Evolutionary conservation across 805 yeast genomes (phyloP), one percentile per base, ranked within the genome.

Genomic region (Ogataea kodamae): DNA sequence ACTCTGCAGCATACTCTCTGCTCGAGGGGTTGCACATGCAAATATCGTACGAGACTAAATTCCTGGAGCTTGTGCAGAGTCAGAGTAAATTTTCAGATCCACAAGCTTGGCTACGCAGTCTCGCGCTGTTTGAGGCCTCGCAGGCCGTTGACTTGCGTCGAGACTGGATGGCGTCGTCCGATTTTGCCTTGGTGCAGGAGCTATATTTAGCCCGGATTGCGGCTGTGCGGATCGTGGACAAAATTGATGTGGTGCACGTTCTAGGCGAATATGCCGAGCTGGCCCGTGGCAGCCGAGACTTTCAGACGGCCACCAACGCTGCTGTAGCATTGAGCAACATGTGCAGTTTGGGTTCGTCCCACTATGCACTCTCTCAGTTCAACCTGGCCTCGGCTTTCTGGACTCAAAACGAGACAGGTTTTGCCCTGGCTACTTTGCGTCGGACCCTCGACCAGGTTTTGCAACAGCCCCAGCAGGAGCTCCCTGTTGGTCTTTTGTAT

Each of bases 361-460:
- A 23, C 5, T 28, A 10, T 14, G 28, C 19, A 21, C n/a, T 23
- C n/a, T 28, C 73, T 0, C 59, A 60, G 29, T 66, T 65, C 43
- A 76, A 76, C 26, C 53, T 75, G 0, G 86, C 95, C 0, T 56
- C 63, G 5, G 70, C 82, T 0, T 61, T 82, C 17, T 85, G 95
- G 95, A 57, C 60, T 0, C 74, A 74, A 35, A 76, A 79, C 28
- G 66, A 55, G 28, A 50, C 71, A 0, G 59, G 62, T 8, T 62
- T 72, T 10, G 77, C 95, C 0, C 74, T 85, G 6, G 62, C 60
- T 3, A 71, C 80, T 47, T 50, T 84, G 37, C 61, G 68, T 36
- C 49, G 56, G 11, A 47, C 70, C 10, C 42, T 44, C 12, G 31
- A 33, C 15, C 19, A 23, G 7, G 49, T 40, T n/a, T 35, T 24